phyloP scores from a whole-genome alignment of 2,329 filamentous ascomycete species.

The Penicillium sp. region DNA sequence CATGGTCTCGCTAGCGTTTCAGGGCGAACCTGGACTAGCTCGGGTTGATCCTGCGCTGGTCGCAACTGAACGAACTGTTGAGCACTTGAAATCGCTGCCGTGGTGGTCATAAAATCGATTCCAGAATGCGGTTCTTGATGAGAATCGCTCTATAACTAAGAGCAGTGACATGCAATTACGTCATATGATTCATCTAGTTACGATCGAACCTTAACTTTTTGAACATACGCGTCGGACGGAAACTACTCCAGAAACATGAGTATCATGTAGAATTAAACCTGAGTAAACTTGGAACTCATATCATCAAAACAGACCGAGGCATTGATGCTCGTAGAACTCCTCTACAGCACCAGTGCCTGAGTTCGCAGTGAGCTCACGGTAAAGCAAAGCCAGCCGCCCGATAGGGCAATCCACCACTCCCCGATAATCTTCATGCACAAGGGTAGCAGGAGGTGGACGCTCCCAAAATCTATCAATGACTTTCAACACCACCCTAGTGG shows the following conservation, averaged over 20 bases:
- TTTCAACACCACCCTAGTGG: background rate
- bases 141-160: too few relatives aligned
- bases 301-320: background rate
- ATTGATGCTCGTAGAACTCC: background rate
- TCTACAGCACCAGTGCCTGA: background rate
- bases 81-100: constrained; percentile 42
- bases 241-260: background rate
- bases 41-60: constrained; percentile 74
- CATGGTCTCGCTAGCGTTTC: constrained; percentile 73
- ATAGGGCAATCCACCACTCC: background rate
- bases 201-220: background rate
- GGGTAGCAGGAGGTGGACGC: background rate
- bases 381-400: background rate
- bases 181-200: background rate
- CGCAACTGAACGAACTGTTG: constrained; percentile 58
- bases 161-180: background rate
- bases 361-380: background rate
- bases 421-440: background rate
- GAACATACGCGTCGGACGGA: background rate
- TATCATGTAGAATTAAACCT: background rate
- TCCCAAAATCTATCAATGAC: background rate
- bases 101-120: constrained; percentile 31
- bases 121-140: background rate
- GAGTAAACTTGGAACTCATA: too few relatives aligned
- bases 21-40: constrained; percentile 70